Evolutionary conservation across 176 grass and related monocot genomes (phyloP).

Genomic region (Triticum monococcum): DNA sequence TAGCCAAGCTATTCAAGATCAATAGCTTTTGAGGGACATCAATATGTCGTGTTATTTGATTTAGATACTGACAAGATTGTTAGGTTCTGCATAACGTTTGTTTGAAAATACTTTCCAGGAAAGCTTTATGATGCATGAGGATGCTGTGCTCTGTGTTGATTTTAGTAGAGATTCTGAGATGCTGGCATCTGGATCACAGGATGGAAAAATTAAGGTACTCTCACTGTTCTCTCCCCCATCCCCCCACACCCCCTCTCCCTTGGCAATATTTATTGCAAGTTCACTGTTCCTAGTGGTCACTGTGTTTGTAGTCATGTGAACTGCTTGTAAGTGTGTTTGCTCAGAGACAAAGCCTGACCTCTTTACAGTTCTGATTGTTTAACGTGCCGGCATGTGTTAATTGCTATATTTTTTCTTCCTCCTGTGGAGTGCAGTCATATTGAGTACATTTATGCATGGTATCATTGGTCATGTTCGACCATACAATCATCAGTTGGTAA

Average conservation of each 20-base stretch:
- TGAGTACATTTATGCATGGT: background rate
- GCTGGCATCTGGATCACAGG: slow-evolving; percentile 88
- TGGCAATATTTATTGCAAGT: background rate
- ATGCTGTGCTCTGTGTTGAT: slow-evolving; percentile 89
- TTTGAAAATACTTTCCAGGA: slow-evolving; percentile 60
- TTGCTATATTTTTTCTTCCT: background rate
- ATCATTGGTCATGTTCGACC: slow-evolving; percentile 1
- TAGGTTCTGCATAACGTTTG: slow-evolving; percentile 18
- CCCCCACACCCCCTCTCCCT: background rate
- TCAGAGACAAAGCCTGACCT: slow-evolving; percentile 4
- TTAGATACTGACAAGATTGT: slow-evolving; percentile 1
- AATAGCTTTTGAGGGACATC: slow-evolving; percentile 6
- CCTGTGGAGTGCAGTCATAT: slow-evolving; percentile 3
- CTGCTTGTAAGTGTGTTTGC: background rate
- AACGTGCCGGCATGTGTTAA: background rate
- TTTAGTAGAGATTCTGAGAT: slow-evolving; percentile 99
- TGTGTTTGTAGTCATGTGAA: slow-evolving; percentile 9
- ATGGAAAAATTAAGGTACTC: slow-evolving; percentile 98
- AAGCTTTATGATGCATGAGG: slow-evolving; percentile 99
- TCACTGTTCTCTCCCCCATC: background rate
- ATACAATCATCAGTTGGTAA: background rate
- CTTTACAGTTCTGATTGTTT: background rate
- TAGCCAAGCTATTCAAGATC: slow-evolving; percentile 16
- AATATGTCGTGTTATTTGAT: background rate
- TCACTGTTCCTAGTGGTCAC: slow-evolving; percentile 12